Conservation (phyloP, 371 early-diverging fungal species). For the Mortierella sp. region DNA sequence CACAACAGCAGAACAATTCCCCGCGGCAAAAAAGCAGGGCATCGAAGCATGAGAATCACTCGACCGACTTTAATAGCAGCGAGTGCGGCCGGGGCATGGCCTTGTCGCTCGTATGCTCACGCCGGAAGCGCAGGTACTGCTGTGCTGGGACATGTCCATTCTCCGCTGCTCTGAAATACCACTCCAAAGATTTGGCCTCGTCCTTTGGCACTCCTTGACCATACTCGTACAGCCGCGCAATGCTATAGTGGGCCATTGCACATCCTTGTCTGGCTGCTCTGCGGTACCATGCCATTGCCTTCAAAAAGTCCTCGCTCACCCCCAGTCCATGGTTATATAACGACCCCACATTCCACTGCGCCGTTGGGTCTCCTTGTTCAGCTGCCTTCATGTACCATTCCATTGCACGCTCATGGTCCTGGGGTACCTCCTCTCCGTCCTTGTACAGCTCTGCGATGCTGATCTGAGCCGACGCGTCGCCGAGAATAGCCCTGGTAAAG, state of each 20-base stretch:
- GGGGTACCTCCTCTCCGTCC: not conserved
- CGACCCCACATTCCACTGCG: not conserved
- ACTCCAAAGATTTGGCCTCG: slow-evolving; percentile 57
- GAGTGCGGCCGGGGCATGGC: not conserved
- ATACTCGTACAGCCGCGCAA: not conserved
- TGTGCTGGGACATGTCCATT: slow-evolving; percentile 17
- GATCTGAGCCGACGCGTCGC: slow-evolving; percentile 55
- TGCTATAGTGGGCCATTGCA: not conserved
- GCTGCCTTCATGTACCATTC: slow-evolving; percentile 62
- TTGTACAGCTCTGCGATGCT: slow-evolving; percentile 62
- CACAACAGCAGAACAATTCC: too few relatives aligned
- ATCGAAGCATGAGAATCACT: not conserved
- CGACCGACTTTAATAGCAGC: not conserved
- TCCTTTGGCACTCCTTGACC: slow-evolving; percentile 76
- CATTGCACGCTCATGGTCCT: slow-evolving; percentile 52
- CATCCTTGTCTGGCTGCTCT: not conserved
- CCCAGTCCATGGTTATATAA: not conserved
- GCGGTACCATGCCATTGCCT: not conserved
- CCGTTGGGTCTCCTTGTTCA: slow-evolving; percentile 1
- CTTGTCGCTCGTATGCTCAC: not conserved
- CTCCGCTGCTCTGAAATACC: slow-evolving; percentile 65
- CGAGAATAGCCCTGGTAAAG: slow-evolving; percentile 5
- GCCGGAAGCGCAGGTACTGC: slow-evolving; percentile 70
- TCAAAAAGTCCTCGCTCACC: not conserved
- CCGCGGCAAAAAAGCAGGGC: too few relatives aligned